Conservation (phyloP, 2,329 filamentous ascomycete genomes). For the Incumbomyces delicatus region DNA sequence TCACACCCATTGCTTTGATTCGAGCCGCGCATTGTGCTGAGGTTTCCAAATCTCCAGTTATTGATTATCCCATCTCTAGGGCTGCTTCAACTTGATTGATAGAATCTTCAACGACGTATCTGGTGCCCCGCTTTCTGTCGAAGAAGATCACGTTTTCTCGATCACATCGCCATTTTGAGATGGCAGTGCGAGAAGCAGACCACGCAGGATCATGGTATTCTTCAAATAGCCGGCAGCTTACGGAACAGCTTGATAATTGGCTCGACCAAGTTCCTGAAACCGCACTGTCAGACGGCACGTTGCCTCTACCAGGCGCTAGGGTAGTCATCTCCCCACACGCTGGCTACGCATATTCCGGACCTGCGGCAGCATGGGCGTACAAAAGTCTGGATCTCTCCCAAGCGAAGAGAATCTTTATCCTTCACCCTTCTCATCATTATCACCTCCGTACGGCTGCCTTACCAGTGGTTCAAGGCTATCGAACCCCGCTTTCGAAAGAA, state of each 20-base stretch:
- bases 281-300: slow-evolving; percentile 43
- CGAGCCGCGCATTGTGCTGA: no score
- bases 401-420: slow-evolving; percentile 80
- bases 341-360: slow-evolving; percentile 84
- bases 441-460: slow-evolving; percentile 69
- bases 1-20: no score
- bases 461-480: slow-evolving; percentile 53
- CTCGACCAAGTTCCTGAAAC: slow-evolving; percentile 60
- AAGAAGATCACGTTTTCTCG: no score
- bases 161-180: no score
- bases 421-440: slow-evolving; percentile 86
- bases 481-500: slow-evolving; percentile 34
- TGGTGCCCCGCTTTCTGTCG: no score
- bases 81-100: no score
- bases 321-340: slow-evolving; percentile 92
- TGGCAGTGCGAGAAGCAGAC: slow-evolving; percentile 44
- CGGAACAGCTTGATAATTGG: slow-evolving; percentile 61
- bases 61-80: no score
- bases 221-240: slow-evolving; percentile 49
- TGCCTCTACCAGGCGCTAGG: slow-evolving; percentile 67
- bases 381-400: slow-evolving; percentile 72
- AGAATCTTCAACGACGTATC: no score
- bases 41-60: no score
- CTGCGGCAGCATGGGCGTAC: slow-evolving; percentile 90
- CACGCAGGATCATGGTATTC: slow-evolving; percentile 90